These are phyloP conservation scores for Pichia thaimueangensis DNA, from an alignment of 805 yeast genomes.

Conservation along the genomic window DNA sequence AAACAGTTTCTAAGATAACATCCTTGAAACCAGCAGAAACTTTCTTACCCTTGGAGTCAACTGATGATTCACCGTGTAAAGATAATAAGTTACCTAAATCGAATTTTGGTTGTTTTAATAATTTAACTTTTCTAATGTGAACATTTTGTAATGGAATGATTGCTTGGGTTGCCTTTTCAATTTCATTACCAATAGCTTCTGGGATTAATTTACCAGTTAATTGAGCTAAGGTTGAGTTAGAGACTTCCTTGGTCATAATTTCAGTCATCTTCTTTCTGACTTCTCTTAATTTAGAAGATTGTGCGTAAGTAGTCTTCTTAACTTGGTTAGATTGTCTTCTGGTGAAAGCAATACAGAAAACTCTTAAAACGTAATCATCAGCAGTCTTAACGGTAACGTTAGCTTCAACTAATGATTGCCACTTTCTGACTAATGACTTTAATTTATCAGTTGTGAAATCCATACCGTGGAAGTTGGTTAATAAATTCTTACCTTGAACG, in stretches of 20 bases:
- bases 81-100: conserved; percentile 94
- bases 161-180: conserved; percentile 90
- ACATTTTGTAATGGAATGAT: conserved; percentile 98
- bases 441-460: conserved; percentile 97
- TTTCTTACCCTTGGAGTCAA: conserved; percentile 97
- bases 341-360: conserved; percentile 97
- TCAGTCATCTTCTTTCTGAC: conserved; percentile 96
- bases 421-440: conserved; percentile 96
- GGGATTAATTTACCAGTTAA: conserved; percentile 96
- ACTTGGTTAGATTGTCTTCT: conserved; percentile 95
- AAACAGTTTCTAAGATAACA: conserved; percentile 95
- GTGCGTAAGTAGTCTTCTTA: conserved; percentile 97
- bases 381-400: conserved; percentile 97
- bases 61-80: conserved; percentile 92
- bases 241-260: conserved; percentile 93
- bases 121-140: conserved; percentile 97
- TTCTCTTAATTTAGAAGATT: conserved; percentile 94
- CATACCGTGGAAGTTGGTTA: conserved; percentile 99
- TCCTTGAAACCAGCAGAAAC: conserved; percentile 95
- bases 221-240: conserved; percentile 92
- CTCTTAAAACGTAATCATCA: conserved; percentile 94
- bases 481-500: conserved; percentile 97
- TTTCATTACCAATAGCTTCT: conserved; percentile 98
- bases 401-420: conserved; percentile 98
- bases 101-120: conserved; percentile 97